A percentile compares a stretch with the other conserved stretches of the same genome.
These are phyloP conservation scores for Lachnellula subtilissima DNA, from an alignment of 2,329 filamentous ascomycete species.

Conservation along the genomic window DNA sequence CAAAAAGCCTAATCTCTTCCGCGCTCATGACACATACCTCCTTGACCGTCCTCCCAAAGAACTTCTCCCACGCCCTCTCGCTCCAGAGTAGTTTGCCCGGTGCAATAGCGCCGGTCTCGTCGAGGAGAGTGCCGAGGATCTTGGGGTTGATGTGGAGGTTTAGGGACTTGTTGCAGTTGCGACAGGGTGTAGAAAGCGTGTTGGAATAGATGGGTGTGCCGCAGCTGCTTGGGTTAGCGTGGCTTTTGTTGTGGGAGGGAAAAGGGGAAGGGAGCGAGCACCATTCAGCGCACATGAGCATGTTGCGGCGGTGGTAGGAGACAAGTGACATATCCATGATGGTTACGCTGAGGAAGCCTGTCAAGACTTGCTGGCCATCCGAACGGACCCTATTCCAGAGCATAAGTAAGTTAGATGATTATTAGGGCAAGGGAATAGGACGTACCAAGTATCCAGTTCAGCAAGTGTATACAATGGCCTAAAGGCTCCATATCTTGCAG, in stretches of 20 bases:
- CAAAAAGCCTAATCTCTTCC: slow-evolving; percentile 43
- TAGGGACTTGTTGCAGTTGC: slow-evolving; percentile 33
- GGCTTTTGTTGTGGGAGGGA: not conserved
- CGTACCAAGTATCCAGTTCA: slow-evolving; percentile 39
- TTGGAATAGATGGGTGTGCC: slow-evolving; percentile 51
- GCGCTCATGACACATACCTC: slow-evolving; percentile 36
- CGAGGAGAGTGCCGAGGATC: slow-evolving; percentile 37
- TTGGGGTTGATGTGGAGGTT: slow-evolving; percentile 37
- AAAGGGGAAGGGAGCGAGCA: slow-evolving; percentile 17
- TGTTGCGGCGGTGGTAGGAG: slow-evolving; percentile 24
- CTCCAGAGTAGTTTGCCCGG: slow-evolving; percentile 51
- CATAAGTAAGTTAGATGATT: too few species aligned
- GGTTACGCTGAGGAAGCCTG: slow-evolving; percentile 34
- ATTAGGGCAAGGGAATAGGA: not conserved
- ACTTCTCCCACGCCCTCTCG: slow-evolving; percentile 46
- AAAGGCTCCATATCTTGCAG: slow-evolving; percentile 30
- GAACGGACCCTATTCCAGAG: slow-evolving; percentile 29
- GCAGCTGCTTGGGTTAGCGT: slow-evolving; percentile 37
- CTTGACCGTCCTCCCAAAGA: slow-evolving; percentile 41
- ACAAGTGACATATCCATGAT: slow-evolving; percentile 29
- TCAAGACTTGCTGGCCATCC: slow-evolving; percentile 32
- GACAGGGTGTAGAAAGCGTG: slow-evolving; percentile 34
- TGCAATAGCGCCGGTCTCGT: slow-evolving; percentile 52
- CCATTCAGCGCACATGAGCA: slow-evolving; percentile 40
- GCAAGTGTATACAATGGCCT: slow-evolving; percentile 38